Base-by-base conservation (phyloP, 495 filamentous ascomycete genomes). In the Penicillium daleae region DNA sequence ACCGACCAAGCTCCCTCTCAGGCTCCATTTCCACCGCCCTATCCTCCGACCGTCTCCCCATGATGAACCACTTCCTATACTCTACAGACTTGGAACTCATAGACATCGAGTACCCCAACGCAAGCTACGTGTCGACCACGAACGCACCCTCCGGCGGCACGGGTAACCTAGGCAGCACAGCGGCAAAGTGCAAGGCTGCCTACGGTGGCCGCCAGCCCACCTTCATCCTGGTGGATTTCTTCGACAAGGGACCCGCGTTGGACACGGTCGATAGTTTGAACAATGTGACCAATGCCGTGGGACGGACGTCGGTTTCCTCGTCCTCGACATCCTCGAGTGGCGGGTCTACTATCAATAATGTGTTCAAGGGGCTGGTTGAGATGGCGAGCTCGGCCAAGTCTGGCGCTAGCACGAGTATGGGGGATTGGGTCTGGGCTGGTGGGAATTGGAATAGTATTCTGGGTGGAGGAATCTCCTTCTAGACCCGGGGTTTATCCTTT, bases 11-110 rank as follows among this genome's bases (percentile, higher is more conserved):
- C 4, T 66, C 51, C 24, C 64, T 82, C 32, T 66, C 80, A 5
- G 76, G 69, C 32, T 65, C 78, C 44, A 63, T 76, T 2, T 63
- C 76, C 10, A 79, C 76, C n/a, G 82, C 87, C 4, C 64, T 82
- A 12, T 70, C 77, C 2, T 78, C 78, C 24, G 78, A 79, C 51
- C 71, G 75, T 6, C 67, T 92, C 52, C 83, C 87, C 0, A 74
- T 92, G 6, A 77, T 91, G 76, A 92, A 93, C 78, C 89, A 92
- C 72, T 92, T 92, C 68, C 77, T 88, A 2, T 84, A 92, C 76
- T 75, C 78, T 33, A 70, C 63, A 6, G 66, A 83, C 15, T 60
- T 73, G 9, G 60, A 60, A 4, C 70, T 71, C 7, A 68, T 85
- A 0, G 80, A 80, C 48, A 83, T 92, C 66, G 73, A 82, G 60